A percentile compares a stretch with the other conserved stretches of the same genome.
These are phyloP conservation scores for Solanum gracilifrons DNA, from an alignment of 257 asterid genomes.

Conservation along the genomic window DNA sequence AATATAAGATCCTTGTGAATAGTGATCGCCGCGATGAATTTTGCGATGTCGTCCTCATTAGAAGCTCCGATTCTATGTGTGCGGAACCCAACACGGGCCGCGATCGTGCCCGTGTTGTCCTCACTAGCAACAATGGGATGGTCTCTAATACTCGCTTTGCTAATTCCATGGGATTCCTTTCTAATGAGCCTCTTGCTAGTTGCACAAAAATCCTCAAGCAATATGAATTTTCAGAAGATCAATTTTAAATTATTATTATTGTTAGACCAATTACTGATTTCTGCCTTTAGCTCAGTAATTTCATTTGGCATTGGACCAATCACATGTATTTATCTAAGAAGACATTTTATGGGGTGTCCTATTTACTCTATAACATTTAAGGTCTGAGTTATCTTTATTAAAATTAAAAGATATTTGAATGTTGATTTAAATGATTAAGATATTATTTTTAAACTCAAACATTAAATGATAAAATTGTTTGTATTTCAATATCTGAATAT, in stretches of 20 bases:
- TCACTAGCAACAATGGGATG: conserved; percentile 71
- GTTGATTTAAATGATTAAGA: no score
- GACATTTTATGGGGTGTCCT: neutral
- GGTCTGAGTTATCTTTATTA: no score
- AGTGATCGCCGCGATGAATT: conserved; percentile 46
- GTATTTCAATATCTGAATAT: no score
- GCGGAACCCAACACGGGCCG: conserved; percentile 33
- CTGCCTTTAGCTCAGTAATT: neutral
- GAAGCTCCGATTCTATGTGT: conserved; percentile 48
- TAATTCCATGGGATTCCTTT: conserved; percentile 51
- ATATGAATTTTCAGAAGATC: conserved; percentile 20
- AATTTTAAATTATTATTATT: neutral
- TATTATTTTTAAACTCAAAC: no score
- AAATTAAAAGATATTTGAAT: no score
- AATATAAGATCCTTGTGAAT: conserved; percentile 34
- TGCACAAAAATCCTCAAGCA: conserved; percentile 54
- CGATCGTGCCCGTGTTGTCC: conserved; percentile 55
- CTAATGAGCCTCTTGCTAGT: conserved; percentile 29
- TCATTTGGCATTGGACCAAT: neutral
- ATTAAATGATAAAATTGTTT: no score
- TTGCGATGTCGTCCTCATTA: conserved; percentile 37
- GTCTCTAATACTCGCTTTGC: conserved; percentile 32
- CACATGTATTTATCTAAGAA: no score
- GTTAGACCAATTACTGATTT: neutral
- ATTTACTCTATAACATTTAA: neutral